Evolutionary conservation across 768 basidiomycete species (phyloP).

Genomic region (Trichaptum fuscoviolaceum): DNA sequence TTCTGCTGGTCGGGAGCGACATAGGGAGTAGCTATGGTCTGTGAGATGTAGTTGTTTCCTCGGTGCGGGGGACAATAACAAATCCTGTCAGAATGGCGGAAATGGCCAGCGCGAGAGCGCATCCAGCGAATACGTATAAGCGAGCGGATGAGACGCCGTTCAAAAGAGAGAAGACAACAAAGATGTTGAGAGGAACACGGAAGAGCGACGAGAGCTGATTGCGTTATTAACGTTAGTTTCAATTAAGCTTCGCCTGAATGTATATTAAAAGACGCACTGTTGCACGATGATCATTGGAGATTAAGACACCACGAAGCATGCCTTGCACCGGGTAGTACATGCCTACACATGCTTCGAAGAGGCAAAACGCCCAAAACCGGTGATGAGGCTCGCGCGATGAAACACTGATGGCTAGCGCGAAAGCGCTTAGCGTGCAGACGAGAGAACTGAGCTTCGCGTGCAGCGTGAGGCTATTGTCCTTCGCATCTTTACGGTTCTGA

Average conservation of each 20-base stretch:
- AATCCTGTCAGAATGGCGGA: slow-evolving; percentile 55
- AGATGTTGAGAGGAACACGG: slow-evolving; percentile 69
- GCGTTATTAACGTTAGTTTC: slow-evolving; percentile 1
- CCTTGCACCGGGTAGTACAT: slow-evolving; percentile 79
- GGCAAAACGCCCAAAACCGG: slow-evolving; percentile 70
- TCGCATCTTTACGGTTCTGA: slow-evolving; percentile 8
- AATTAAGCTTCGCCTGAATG: slow-evolving; percentile 4
- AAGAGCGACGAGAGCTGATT: slow-evolving; percentile 61
- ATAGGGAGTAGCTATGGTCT: not conserved
- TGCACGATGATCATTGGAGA: slow-evolving; percentile 68
- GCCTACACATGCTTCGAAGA: slow-evolving; percentile 72
- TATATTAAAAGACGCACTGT: slow-evolving; percentile 42
- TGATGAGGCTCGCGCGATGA: slow-evolving; percentile 36
- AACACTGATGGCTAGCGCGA: slow-evolving; percentile 50
- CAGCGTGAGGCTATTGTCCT: slow-evolving; percentile 43
- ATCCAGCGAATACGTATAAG: slow-evolving; percentile 51
- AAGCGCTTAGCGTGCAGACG: slow-evolving; percentile 53
- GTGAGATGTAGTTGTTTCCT: not conserved
- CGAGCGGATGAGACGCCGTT: slow-evolving; percentile 66
- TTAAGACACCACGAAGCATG: slow-evolving; percentile 60
- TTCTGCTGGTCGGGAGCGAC: not conserved
- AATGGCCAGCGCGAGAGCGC: slow-evolving; percentile 51
- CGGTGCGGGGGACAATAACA: slow-evolving; percentile 27
- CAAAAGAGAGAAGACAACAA: slow-evolving; percentile 64
- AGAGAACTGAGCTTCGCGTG: slow-evolving; percentile 65